Base-by-base conservation (phyloP, 306 rosid genomes). In the Pachyrhizus erosus region DNA sequence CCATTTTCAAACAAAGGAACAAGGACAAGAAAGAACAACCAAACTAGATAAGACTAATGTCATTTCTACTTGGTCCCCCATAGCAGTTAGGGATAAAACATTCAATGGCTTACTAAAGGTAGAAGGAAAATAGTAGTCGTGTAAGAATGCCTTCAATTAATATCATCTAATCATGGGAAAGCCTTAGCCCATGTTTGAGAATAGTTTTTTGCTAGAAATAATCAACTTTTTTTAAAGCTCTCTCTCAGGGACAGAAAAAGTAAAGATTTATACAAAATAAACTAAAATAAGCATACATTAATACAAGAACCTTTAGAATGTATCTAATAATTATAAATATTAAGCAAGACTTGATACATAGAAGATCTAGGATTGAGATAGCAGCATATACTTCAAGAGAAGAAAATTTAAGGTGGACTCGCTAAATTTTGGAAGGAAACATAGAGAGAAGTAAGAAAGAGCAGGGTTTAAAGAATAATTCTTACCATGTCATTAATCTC, bases 401-500 rank as follows among this genome's bases (percentile, higher is more conserved):
- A 78, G 61, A 12, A 77, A 49, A 51, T 69, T 55, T 57, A 26
- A 68, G 54, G 67, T 40, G 23, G 48, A 70, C 73, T 49, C 39
- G 0, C 18, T 34, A n/a, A 71, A 70, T 51, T 81, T 67, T 58
- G 33, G 55, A 79, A 71, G 49, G 82, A 74, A 65, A 80, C 26
- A 64, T 9, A 49, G 5, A 42, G 40, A 39, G 48, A 57, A 18
- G 52, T 20, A 51, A 49, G 75, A 77, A 29, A 84, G 61, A 71
- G 57, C 20, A n/a, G 17, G 48, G 31, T 13, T 81, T 34, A 45
- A 57, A 73, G 54, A 66, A 77, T 45, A 67, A 77, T 51, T 78
- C 91, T 93, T 91, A 96, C 99, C 99, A 96, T 84, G 84, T 96
- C 99, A 88, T 89, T 96, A 72, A 96, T 90, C 90, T 96, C 99